Conservation (phyloP, 352 stramenopile species). For the Pythium sp. region DNA sequence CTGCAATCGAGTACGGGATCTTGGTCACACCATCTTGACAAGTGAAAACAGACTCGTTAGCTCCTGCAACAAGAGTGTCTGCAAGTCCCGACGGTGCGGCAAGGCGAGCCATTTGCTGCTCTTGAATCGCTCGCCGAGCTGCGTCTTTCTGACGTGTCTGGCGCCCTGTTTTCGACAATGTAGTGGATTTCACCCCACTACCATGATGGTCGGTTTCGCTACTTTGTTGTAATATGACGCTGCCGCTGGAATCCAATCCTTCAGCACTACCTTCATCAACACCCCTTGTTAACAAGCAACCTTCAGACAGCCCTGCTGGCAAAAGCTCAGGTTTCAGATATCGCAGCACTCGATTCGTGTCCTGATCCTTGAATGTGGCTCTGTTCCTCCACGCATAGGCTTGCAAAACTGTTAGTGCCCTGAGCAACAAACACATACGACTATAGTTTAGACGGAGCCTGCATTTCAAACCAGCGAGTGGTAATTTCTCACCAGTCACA, state of each 20-base stretch:
- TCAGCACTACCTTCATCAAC: conserved; percentile 8
- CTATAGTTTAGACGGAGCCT: background rate
- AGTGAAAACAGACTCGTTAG: conserved; percentile 47
- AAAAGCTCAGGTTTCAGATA: conserved; percentile 54
- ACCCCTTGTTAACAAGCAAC: background rate
- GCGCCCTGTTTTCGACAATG: background rate
- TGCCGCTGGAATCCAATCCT: background rate
- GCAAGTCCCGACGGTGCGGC: conserved; percentile 42
- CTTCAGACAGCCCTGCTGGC: conserved; percentile 18
- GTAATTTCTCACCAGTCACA: conserved; percentile 77
- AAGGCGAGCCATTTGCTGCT: conserved; percentile 74
- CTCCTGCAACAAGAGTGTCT: conserved; percentile 22
- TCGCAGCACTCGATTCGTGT: conserved; percentile 44
- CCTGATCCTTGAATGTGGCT: conserved; percentile 32
- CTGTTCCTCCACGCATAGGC: conserved; percentile 64
- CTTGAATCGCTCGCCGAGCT: conserved; percentile 56
- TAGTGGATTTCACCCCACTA: background rate
- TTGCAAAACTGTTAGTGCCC: conserved; percentile 60
- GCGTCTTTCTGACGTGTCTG: conserved; percentile 21
- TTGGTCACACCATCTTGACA: conserved; percentile 74
- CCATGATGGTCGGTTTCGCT: background rate
- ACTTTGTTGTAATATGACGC: background rate
- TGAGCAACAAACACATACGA: conserved; percentile 8
- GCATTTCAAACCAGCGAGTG: background rate
- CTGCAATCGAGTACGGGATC: conserved; percentile 82